A percentile compares a stretch with the other conserved stretches of the same genome.
Evolutionary conservation across 495 filamentous ascomycete species (phyloP).

Genomic region (Annulohypoxylon maeteangense): DNA sequence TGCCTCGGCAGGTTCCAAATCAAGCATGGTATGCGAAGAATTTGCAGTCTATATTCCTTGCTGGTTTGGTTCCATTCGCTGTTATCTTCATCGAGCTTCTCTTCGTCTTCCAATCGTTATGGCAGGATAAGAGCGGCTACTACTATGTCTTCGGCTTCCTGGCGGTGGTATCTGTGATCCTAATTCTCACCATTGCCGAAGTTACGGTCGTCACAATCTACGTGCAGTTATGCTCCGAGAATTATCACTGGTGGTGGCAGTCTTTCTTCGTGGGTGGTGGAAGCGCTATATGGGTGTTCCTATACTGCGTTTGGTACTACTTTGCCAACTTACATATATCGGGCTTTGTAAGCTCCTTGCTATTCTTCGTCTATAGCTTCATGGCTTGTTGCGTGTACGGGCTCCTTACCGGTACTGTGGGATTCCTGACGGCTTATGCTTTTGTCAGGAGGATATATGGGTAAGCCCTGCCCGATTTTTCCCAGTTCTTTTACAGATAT

Average conservation of each 20-base stretch:
- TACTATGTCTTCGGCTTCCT: slow-evolving; percentile 97
- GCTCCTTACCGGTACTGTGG: slow-evolving; percentile 85
- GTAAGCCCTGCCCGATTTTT: slow-evolving; percentile 61
- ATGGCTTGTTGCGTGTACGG: slow-evolving; percentile 88
- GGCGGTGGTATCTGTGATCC: slow-evolving; percentile 76
- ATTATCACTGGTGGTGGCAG: slow-evolving; percentile 97
- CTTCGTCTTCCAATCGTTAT: slow-evolving; percentile 90
- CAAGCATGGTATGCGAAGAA: slow-evolving; percentile 83
- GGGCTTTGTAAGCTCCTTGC: slow-evolving; percentile 79
- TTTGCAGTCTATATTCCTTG: slow-evolving; percentile 71
- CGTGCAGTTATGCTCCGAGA: slow-evolving; percentile 85
- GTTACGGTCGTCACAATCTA: slow-evolving; percentile 92
- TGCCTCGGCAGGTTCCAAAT: slow-evolving; percentile 78
- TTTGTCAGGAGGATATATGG: slow-evolving; percentile 92
- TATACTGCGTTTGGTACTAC: slow-evolving; percentile 91
- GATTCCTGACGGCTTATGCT: slow-evolving; percentile 86
- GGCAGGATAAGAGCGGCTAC: slow-evolving; percentile 93
- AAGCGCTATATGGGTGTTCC: slow-evolving; percentile 85
- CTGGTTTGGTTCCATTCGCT: slow-evolving; percentile 88
- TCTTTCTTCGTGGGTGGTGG: slow-evolving; percentile 86
- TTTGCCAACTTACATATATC: slow-evolving; percentile 82
- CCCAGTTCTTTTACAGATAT: background rate
- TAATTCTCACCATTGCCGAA: slow-evolving; percentile 84
- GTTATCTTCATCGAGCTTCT: slow-evolving; percentile 94
- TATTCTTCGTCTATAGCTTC: slow-evolving; percentile 87